Base-by-base conservation (phyloP, 1,139 yeast species). In the Kurtzmaniella natalensis region DNA sequence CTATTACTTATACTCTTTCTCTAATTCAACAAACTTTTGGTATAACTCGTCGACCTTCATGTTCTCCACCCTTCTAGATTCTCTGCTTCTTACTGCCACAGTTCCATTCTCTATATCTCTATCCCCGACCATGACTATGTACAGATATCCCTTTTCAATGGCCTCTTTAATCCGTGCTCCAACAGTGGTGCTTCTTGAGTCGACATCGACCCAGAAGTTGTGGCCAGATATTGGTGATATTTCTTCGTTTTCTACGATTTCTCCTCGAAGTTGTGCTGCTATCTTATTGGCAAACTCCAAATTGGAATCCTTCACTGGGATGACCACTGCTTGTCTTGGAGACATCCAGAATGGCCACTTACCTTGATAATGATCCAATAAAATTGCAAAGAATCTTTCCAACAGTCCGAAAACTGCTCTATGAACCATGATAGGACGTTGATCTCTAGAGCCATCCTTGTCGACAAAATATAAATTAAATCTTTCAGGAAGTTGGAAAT, bases 261-360 rank as follows among this genome's bases (percentile, higher is more conserved):
- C 72, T 10, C 88, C 86, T 33, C 78, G 73, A 25, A 81, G 58
- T 34, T 52, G 39, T 8, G 53, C 47, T 22, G 71, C 76, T 3
- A 80, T 55, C 15, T 65, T 57, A 32, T 68, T 59, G 1, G 95
- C 92, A 38, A 72, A 66, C 14, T 55, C 70, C 8, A 49, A 49
- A 51, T 83, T 87, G 5, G 65, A 51, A 5, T 67, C 72, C 35
- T 82, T 81, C 4, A 92, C 82, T 2, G 98, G 97, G 5, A 94
- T 72, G 3, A 92, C 73, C 28, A 84, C 69, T 0, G 94, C 95
- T 55, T 92, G 99, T 44, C 94, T 72, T n/a, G 98, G 96, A 41
- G 84, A 86, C 39, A 92, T 60, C 98, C 98, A 92, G 55, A 94
- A 92, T 9, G 99, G 99, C 98, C 99, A 92, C 46, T 83, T 83